phyloP scores from a whole-genome alignment of 352 stramenopile genomes.

The Globisporangium yorkense region DNA sequence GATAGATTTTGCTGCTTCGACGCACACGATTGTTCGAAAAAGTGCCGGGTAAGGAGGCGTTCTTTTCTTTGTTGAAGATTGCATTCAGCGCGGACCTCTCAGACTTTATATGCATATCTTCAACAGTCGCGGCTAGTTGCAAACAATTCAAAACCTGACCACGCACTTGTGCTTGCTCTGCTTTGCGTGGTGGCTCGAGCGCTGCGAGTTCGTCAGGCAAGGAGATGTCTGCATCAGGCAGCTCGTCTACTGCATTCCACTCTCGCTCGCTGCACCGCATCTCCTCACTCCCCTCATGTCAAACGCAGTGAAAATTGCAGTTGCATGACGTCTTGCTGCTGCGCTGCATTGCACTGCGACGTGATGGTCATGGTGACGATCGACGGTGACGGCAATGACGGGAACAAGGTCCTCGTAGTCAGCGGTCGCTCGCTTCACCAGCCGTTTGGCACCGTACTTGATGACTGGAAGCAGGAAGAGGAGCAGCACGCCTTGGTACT shows the following conservation, averaged over 20 bases:
- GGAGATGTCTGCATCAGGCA: too few species aligned
- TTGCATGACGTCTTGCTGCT: too few species aligned
- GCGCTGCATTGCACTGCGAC: too few species aligned
- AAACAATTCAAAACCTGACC: background rate
- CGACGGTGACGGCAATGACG: background rate
- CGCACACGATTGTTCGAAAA: too few species aligned
- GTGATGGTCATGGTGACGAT: background rate
- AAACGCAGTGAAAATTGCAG: too few species aligned
- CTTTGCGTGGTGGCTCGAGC: too few species aligned
- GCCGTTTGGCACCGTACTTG: constrained; percentile 13
- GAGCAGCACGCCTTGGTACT: constrained; percentile 13
- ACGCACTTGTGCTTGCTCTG: too few species aligned
- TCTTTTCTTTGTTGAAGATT: constrained; percentile 22
- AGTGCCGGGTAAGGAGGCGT: background rate
- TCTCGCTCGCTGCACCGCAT: too few species aligned
- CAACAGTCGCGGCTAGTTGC: too few species aligned
- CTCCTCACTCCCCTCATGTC: too few species aligned
- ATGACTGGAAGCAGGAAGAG: constrained; percentile 25
- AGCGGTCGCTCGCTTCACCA: constrained; percentile 24
- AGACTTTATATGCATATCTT: constrained; percentile 23
- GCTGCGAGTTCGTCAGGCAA: too few species aligned
- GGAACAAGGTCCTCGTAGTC: constrained; percentile 4
- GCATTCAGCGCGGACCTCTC: constrained; percentile 19
- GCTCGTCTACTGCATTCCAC: too few species aligned
- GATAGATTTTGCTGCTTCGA: background rate